Percentiles rank a stretch among this genome's conserved stretches.
Evolutionary conservation across 192 early-diverging fungal species (phyloP).

Genomic region (Gonapodya prolifera): DNA sequence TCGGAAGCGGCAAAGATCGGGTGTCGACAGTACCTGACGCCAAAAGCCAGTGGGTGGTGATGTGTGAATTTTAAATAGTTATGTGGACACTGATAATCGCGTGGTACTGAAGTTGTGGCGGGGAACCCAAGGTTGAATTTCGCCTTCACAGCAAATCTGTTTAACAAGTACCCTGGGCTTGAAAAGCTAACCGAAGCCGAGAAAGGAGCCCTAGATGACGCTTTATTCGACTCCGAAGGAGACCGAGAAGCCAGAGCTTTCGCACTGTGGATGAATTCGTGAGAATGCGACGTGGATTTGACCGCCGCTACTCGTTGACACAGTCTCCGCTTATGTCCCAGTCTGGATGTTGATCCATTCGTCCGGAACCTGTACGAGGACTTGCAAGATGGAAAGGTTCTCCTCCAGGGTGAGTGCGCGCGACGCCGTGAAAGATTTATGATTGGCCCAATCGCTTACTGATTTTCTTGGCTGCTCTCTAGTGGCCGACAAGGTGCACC

Average conservation of each 20-base stretch:
- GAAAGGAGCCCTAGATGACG: slow-evolving; percentile 74
- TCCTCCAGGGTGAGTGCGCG: too few relatives aligned
- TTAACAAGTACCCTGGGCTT: slow-evolving; percentile 94
- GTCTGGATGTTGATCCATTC: slow-evolving; percentile 90
- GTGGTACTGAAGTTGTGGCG: too few relatives aligned
- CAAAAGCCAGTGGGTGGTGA: too few relatives aligned
- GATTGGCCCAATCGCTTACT: too few relatives aligned
- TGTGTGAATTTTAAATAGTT: too few relatives aligned
- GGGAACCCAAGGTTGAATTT: slow-evolving; percentile 97
- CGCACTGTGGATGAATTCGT: slow-evolving; percentile 96
- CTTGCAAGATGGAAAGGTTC: slow-evolving; percentile 76
- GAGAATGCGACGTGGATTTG: too few relatives aligned
- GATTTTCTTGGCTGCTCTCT: too few relatives aligned
- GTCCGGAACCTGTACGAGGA: slow-evolving; percentile 98
- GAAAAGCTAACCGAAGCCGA: slow-evolving; percentile 76
- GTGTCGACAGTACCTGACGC: slow-evolving; percentile 87
- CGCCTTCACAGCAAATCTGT: slow-evolving; percentile 96
- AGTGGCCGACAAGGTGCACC: slow-evolving; percentile 89
- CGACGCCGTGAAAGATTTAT: slow-evolving; percentile 18
- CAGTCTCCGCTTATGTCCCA: too few relatives aligned
- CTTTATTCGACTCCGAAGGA: slow-evolving; percentile 59
- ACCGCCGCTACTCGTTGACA: too few relatives aligned
- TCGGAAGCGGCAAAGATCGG: slow-evolving; percentile 83
- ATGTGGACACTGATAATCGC: too few relatives aligned
- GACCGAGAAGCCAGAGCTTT: slow-evolving; percentile 82